These are phyloP conservation scores for Tulasnella sp. DNA, from an alignment of 768 basidiomycete species.

Conservation along the genomic window DNA sequence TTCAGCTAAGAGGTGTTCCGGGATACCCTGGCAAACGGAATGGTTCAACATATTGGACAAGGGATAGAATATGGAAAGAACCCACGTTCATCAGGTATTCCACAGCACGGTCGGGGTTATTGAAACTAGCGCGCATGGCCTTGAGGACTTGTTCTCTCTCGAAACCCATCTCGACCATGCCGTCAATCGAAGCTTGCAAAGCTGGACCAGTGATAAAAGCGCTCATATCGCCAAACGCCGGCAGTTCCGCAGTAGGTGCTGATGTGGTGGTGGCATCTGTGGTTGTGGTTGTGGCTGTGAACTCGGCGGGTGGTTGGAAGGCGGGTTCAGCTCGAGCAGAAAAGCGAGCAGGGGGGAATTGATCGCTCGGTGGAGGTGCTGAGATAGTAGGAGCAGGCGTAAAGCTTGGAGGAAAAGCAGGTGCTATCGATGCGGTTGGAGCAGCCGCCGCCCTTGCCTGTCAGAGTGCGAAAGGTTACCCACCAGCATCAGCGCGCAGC, in stretches of 20 bases:
- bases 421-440: slow-evolving; percentile 14
- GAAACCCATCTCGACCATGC: slow-evolving; percentile 95
- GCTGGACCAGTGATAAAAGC: slow-evolving; percentile 70
- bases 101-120: slow-evolving; percentile 95
- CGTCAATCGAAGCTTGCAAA: slow-evolving; percentile 66
- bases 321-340: slow-evolving; percentile 25
- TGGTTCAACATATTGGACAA: slow-evolving; percentile 5
- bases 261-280: slow-evolving; percentile 32
- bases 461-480: neutral
- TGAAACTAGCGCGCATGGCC: slow-evolving; percentile 87
- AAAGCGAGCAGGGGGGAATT: slow-evolving; percentile 8
- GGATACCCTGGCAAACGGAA: slow-evolving; percentile 58
- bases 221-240: slow-evolving; percentile 41
- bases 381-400: slow-evolving; percentile 31
- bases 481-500: neutral
- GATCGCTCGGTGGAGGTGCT: slow-evolving; percentile 27
- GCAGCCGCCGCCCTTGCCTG: slow-evolving; percentile 23
- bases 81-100: slow-evolving; percentile 91
- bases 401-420: slow-evolving; percentile 31
- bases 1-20: slow-evolving; percentile 55
- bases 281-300: slow-evolving; percentile 15
- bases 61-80: slow-evolving; percentile 18
- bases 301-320: slow-evolving; percentile 24
- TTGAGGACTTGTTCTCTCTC: slow-evolving; percentile 72
- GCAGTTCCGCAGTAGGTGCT: slow-evolving; percentile 27